Evolutionary conservation across 2,329 filamentous ascomycete species (phyloP).

Genomic region (Lasiodiplodia citricola): DNA sequence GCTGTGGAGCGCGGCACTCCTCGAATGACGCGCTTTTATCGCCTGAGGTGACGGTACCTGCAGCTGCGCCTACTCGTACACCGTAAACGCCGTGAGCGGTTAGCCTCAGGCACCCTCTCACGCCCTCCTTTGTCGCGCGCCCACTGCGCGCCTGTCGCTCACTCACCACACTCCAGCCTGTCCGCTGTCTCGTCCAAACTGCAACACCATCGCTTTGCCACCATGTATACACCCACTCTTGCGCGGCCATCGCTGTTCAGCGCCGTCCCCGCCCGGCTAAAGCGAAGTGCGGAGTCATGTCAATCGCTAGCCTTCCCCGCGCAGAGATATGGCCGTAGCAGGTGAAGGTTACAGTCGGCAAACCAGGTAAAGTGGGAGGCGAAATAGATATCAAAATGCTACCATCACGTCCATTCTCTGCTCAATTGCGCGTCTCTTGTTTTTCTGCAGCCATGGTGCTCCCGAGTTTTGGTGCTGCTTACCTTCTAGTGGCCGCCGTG

Average conservation of each 20-base stretch:
- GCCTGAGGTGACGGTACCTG: not conserved
- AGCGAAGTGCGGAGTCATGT: not conserved
- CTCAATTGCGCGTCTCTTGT: not conserved
- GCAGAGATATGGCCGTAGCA: constrained; percentile 18
- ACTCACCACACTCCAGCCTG: not conserved
- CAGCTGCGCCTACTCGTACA: not conserved
- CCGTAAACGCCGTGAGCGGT: not conserved
- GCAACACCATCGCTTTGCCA: constrained; percentile 10
- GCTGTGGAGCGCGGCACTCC: not conserved
- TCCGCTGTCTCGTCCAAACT: not conserved
- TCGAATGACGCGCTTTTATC: constrained; percentile 1
- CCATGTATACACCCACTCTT: not conserved
- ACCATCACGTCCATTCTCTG: not conserved
- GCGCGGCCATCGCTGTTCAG: not conserved
- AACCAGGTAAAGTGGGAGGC: constrained; percentile 13
- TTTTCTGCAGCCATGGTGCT: not conserved
- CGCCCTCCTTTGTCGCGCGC: not conserved
- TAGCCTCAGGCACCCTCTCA: not conserved
- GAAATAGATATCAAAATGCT: not conserved
- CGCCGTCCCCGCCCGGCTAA: not conserved
- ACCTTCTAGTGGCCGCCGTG: not conserved
- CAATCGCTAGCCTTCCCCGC: constrained; percentile 3
- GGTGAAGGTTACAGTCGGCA: constrained; percentile 19
- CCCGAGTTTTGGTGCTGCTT: not conserved
- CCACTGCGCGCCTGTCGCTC: not conserved